Base-by-base conservation (phyloP, 1,284 basidiomycete species). In the Ganoderma multipileum region DNA sequence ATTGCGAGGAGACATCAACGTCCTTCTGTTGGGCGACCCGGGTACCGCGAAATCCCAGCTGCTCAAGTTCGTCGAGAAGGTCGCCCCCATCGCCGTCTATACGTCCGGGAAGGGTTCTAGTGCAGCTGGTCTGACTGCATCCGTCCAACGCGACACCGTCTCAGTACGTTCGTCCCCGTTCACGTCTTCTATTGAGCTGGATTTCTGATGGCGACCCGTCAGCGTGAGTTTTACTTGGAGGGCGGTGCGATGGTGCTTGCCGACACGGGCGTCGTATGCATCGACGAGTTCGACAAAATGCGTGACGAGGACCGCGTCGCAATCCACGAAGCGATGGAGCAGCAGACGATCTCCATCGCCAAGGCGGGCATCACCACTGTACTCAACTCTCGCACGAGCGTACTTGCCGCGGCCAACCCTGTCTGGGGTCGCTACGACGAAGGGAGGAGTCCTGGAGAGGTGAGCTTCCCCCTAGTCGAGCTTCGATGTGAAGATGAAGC, bases 211-310 rank as follows among this genome's bases (percentile, higher is more conserved):
- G 16, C 3, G 28, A 36, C 12, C 39, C 47, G 39, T 54, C 74
- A 97, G 95, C 90, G 98, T 59, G 98, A 99, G 79, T 99, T 99
- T 80, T 99, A 97, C 81, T 89, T 99, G 11, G 98, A 99, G 84
- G 98, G 98, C 6, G 98, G 98, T 36, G 98, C 98, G 0, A 99
- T 99, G 98, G 98, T 99, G 11, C 88, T 99, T 38, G 98, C 98
- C 0, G 98, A 99, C 78, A 96, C 95, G 4, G 98, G 98, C 36
- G 97, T 99, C 18, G 98, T 99, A 26, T 99, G 98, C 79, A 99
- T 99, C 77, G 98, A 99, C 78, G 98, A 99, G 81, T 99, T 99
- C 76, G 98, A 99, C 85, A 99, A 99, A 86, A 99, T 99, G 98
- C 87, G 97, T 38, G 98, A 99, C 78, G 97, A 99, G 81, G 98